Conservation (phyloP, 2,329 filamentous ascomycete species). For the Aspergillus fructus region DNA sequence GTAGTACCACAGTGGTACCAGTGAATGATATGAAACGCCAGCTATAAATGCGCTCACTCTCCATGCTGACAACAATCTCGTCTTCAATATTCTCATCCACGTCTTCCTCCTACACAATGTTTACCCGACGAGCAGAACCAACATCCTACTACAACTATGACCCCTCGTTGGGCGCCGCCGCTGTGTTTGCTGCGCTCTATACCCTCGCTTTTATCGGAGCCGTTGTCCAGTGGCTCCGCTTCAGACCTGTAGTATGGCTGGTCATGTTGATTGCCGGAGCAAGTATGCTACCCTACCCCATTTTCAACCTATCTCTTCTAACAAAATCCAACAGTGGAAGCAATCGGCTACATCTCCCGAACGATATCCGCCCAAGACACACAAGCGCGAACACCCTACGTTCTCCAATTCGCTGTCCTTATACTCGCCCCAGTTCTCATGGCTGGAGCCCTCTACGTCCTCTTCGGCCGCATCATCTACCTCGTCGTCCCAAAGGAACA, state of each 20-base stretch:
- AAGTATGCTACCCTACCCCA: conserved; percentile 23
- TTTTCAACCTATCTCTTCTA: not conserved
- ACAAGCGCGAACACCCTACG: conserved; percentile 27
- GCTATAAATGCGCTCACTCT: too few species aligned
- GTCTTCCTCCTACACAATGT: not conserved
- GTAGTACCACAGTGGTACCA: too few species aligned
- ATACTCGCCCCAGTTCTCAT: conserved; percentile 42
- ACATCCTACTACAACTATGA: conserved; percentile 25
- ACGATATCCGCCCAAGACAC: conserved; percentile 29
- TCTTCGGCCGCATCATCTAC: conserved; percentile 42
- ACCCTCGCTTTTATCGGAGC: conserved; percentile 25
- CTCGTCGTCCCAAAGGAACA: conserved; percentile 35
- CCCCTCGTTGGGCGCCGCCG: conserved; percentile 30
- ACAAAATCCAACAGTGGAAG: conserved; percentile 33
- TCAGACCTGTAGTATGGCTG: conserved; percentile 32
- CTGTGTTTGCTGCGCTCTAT: conserved; percentile 29
- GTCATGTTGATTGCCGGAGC: conserved; percentile 32
- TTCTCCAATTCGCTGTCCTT: conserved; percentile 39
- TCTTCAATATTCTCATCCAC: too few species aligned
- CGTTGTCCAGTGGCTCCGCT: conserved; percentile 32
- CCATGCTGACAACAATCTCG: too few species aligned
- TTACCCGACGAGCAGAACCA: not conserved
- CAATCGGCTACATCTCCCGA: conserved; percentile 37
- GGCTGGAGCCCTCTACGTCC: conserved; percentile 41
- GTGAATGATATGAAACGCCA: too few species aligned